These are phyloP conservation scores for Amphibolis antarctica DNA, from an alignment of 106 monocot species.

Conservation along the genomic window DNA sequence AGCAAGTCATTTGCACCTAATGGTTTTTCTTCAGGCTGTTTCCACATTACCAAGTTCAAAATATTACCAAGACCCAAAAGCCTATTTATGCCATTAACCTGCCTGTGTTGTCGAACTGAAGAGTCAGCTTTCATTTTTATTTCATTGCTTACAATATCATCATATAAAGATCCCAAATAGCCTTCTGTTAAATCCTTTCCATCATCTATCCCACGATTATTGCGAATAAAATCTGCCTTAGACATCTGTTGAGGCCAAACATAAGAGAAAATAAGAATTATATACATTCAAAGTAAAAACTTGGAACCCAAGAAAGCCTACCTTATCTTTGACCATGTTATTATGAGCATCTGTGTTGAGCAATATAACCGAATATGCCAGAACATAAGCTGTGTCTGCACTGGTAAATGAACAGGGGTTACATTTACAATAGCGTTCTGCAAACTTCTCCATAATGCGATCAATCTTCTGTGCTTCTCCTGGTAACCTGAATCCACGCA, in stretches of 20 bases:
- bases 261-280: neutral
- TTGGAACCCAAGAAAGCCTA: constrained; percentile 9
- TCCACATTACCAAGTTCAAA: constrained; percentile 77
- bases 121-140: constrained; percentile 95
- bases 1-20: constrained; percentile 83
- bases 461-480: constrained; percentile 99
- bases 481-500: constrained; percentile 86
- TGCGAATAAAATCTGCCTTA: constrained; percentile 88
- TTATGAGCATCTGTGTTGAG: constrained; percentile 99
- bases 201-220: constrained; percentile 92
- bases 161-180: constrained; percentile 78
- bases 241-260: constrained; percentile 53
- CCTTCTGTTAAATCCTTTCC: constrained; percentile 96
- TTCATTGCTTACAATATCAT: constrained; percentile 88
- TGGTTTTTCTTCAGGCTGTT: constrained; percentile 76
- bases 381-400: constrained; percentile 99
- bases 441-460: constrained; percentile 99
- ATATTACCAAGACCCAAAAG: constrained; percentile 84
- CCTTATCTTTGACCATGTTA: constrained; percentile 98
- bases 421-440: constrained; percentile 96
- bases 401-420: constrained; percentile 79
- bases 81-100: constrained; percentile 71
- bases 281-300: neutral
- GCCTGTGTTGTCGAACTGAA: constrained; percentile 56
- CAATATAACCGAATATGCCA: constrained; percentile 99